Base-by-base conservation (phyloP, 768 basidiomycete genomes). In the Kwoniella mangroviensis region DNA sequence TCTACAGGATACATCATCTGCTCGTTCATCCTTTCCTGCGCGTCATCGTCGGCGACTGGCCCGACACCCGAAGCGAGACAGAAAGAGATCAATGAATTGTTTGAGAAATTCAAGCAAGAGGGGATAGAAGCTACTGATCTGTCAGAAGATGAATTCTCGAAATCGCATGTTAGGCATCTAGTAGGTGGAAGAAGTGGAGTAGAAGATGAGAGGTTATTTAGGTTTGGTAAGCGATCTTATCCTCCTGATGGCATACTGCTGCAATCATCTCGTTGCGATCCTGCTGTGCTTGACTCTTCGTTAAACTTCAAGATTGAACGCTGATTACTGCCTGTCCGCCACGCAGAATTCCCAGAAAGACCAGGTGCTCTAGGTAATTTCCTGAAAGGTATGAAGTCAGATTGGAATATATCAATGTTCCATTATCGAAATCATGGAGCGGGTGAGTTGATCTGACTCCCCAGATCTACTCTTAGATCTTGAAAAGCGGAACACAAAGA, bases 361-460 rank as follows among this genome's bases (percentile, higher is more conserved):
- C 95, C 94, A 0, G 91, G 90, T 2, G 97, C 96, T 3, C 85
- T 99, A 67, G 89, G 92, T 53, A 92, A 91, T 74, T 99, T 98
- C 86, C 86, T 99, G 69, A 86, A 90, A 34, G 92, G 91, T 3
- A 81, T 99, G 55, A 90, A 90, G 41, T 85, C 87, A 21, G 90
- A 89, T 26, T 98, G 95, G 94, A 98, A 95, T 82, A 93, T 99
- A 59, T 91, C 94, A 1, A 82, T 99, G 73, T 99, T 98, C 85
- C 97, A 99, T 82, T 99, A 99, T 83, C 88, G 97, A 65, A 98
- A 98, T 81, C 96, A 98, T 69, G 97, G 97, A 40, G 93, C 91
- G 79, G 95, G 95, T 93, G 74, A 68, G 90, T 86, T 4, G 24
- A 21, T n/a, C 9, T 64, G 28, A 15, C 5, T n/a, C 17, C 12